Evolutionary conservation across 257 asterid species (phyloP), one percentile per base, ranked within the genome.

Genomic region (Mentha longifolia): DNA sequence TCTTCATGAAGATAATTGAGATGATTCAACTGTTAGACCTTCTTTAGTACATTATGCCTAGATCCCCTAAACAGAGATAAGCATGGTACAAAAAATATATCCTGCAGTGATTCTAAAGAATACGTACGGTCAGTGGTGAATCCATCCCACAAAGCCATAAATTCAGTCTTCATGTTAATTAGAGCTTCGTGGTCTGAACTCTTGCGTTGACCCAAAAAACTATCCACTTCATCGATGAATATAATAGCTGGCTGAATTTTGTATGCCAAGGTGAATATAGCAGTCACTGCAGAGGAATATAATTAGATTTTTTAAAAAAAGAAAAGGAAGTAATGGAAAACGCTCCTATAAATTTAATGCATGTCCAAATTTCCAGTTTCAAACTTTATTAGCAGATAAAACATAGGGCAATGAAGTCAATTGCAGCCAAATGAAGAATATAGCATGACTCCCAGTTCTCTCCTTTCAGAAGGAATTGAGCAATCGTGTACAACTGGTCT

Each of bases 91-190:
- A 14, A 35, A 28, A 15, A 46, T 3, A 46, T 12, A 39, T 65
- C 51, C 6, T 16, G 11, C 16, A 65, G 16, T 54, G 59, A 61
- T n/a, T 61, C 42, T 45, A 39, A 46, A 7, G 20, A 72, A 43
- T 45, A 84, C 98, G 59, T 81, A 91, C 98, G 84, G 73, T 95
- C 96, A 28, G 99, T 95, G 61, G 96, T 85, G 85, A 95, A 91
- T 67, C 99, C 99, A 88, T 95, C 99, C 99, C 99, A 95, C 79
- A 95, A 69, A 78, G 99, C 89, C 99, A 95, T 95, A 81, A 95
- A 95, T 61, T 95, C 99, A 39, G 99, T 92, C 78, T 95, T 95
- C 98, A 95, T 91, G 83, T 89, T 89, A 67, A 85, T 81, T 59
- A 89, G 69, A 52, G 96, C 93, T 83, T 95, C 98, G 67, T 92